Conservation (phyloP, 2,329 filamentous ascomycete species). For the Aspergillus brunneoviolaceus region DNA sequence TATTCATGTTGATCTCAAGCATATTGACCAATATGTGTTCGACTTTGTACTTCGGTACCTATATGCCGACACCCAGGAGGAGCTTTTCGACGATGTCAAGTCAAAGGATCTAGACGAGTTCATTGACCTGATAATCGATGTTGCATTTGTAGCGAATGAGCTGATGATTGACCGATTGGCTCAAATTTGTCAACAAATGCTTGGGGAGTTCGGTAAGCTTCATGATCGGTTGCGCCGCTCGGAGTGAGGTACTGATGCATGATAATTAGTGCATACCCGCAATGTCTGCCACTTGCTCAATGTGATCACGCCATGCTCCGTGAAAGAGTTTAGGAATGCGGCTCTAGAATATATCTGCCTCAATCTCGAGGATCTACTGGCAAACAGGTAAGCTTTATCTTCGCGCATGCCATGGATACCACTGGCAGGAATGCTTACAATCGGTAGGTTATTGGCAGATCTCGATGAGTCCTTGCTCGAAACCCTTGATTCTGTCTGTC, state of each 20-base stretch:
- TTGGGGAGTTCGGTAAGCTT: slow-evolving; percentile 70
- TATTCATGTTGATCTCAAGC: slow-evolving; percentile 76
- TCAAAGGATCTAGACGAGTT: slow-evolving; percentile 75
- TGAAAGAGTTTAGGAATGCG: slow-evolving; percentile 82
- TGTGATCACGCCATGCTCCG: slow-evolving; percentile 77
- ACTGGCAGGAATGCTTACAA: slow-evolving; percentile 15
- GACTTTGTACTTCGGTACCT: slow-evolving; percentile 75
- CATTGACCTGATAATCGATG: slow-evolving; percentile 83
- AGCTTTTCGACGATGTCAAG: slow-evolving; percentile 77
- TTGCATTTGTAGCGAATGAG: slow-evolving; percentile 87
- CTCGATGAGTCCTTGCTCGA: slow-evolving; percentile 79
- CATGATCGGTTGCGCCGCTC: neutral
- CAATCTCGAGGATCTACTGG: slow-evolving; percentile 87
- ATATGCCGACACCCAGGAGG: slow-evolving; percentile 77
- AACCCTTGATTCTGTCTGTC: slow-evolving; percentile 77
- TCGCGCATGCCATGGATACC: neutral
- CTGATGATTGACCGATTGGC: slow-evolving; percentile 90
- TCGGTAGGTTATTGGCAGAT: slow-evolving; percentile 67
- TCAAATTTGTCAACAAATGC: slow-evolving; percentile 80
- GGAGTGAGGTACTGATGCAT: slow-evolving; percentile 20
- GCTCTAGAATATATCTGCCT: slow-evolving; percentile 88
- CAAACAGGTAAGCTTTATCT: slow-evolving; percentile 62
- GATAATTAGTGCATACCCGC: slow-evolving; percentile 64
- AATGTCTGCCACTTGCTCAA: slow-evolving; percentile 87
- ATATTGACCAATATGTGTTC: slow-evolving; percentile 73